Evolutionary conservation across 352 stramenopile species (phyloP).

Genomic region (Globisporangium heterothallicum): DNA sequence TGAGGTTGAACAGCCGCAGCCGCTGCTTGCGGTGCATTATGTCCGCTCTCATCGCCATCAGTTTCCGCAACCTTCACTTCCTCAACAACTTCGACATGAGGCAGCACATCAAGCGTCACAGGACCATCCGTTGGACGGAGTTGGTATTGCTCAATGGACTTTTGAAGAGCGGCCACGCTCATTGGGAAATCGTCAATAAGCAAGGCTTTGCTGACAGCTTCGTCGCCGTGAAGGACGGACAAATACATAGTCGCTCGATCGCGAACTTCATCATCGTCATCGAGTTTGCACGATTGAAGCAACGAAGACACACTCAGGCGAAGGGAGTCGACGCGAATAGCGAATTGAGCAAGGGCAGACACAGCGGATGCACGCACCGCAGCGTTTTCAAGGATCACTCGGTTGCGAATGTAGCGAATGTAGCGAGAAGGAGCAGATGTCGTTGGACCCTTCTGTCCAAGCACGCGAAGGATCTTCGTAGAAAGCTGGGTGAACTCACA

Average conservation of each 20-base stretch:
- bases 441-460: conserved; percentile 93
- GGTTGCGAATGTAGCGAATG: conserved; percentile 99
- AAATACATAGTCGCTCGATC: conserved; percentile 90
- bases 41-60: conserved; percentile 34
- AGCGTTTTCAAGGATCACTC: conserved; percentile 98
- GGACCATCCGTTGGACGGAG: conserved; percentile 66
- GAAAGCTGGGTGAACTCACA: conserved; percentile 88
- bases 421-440: conserved; percentile 94
- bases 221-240: conserved; percentile 61
- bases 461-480: conserved; percentile 94
- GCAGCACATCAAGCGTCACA: conserved; percentile 79
- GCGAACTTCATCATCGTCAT: conserved; percentile 98
- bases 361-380: conserved; percentile 95
- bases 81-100: conserved; percentile 75
- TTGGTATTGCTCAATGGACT: conserved; percentile 86
- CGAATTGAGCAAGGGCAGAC: conserved; percentile 95
- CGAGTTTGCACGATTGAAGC: conserved; percentile 92
- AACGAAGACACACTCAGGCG: conserved; percentile 91
- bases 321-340: conserved; percentile 90
- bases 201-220: conserved; percentile 41
- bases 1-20: conserved; percentile 37
- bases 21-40: conserved; percentile 20
- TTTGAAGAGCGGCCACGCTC: conserved; percentile 63
- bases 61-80: conserved; percentile 22
- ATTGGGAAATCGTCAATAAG: conserved; percentile 79